Evolutionary conservation across 129 eudicot genomes (phyloP).

Genomic region (Flaveria ramosissima): DNA sequence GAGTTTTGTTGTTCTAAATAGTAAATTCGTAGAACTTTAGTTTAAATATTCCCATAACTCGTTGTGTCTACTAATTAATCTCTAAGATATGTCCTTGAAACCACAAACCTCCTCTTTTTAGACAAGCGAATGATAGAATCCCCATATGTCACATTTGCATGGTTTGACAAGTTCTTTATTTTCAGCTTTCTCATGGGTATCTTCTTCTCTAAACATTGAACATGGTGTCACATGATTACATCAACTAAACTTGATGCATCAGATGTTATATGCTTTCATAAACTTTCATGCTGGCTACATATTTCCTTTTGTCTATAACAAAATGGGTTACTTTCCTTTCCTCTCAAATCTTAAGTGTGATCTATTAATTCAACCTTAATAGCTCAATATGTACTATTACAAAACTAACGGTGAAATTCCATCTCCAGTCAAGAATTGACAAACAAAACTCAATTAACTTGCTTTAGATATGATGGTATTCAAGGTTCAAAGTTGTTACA

Average conservation of each 20-base stretch:
- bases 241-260: neutral
- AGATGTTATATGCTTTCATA: neutral
- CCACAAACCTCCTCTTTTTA: neutral
- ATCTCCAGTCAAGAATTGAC: too few relatives aligned
- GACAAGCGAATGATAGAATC: neutral
- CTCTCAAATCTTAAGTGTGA: neutral
- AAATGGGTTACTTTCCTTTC: slow-evolving; percentile 5
- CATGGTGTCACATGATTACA: slow-evolving; percentile 15
- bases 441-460: too few relatives aligned
- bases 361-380: neutral
- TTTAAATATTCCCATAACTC: slow-evolving; percentile 5
- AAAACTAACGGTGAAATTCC: too few relatives aligned
- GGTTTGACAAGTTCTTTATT: slow-evolving; percentile 3
- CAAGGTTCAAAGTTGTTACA: neutral
- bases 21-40: neutral
- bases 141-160: neutral
- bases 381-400: neutral
- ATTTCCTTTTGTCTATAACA: neutral
- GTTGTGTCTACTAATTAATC: slow-evolving; percentile 11
- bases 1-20: neutral
- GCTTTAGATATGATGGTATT: too few relatives aligned
- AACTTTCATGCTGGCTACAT: slow-evolving; percentile 1
- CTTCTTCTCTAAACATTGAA: neutral
- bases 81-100: slow-evolving; percentile 13
- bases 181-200: neutral